phyloP scores from a whole-genome alignment of 2,329 filamentous ascomycete species.

The Tympanopsis confertula region DNA sequence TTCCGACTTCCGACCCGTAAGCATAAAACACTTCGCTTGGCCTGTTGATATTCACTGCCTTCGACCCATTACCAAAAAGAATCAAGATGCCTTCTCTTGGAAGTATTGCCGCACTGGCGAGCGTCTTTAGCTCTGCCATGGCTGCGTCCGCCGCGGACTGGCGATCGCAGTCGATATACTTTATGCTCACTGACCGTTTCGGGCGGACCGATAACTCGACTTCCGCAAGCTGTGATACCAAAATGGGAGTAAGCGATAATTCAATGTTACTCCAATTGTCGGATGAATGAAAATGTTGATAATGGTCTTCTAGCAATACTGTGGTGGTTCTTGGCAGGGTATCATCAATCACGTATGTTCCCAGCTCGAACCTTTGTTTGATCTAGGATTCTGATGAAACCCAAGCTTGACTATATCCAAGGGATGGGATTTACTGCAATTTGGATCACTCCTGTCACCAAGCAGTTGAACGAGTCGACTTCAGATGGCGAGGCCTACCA shows the following conservation, averaged over 20 bases:
- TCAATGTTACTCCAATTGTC: too few species aligned
- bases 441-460: constrained; percentile 33
- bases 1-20: too few species aligned
- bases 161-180: constrained; percentile 23
- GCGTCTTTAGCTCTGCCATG: too few species aligned
- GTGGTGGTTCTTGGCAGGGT: constrained; percentile 34
- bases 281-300: too few species aligned
- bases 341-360: constrained; percentile 20
- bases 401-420: constrained; percentile 33
- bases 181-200: constrained; percentile 27
- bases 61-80: too few species aligned
- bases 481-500: constrained; percentile 30
- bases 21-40: too few species aligned
- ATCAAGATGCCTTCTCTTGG: too few species aligned
- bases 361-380: background rate
- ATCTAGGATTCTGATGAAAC: background rate
- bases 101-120: too few species aligned
- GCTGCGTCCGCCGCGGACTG: constrained; percentile 15
- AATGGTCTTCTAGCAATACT: too few species aligned
- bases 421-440: constrained; percentile 26
- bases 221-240: constrained; percentile 17
- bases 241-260: too few species aligned
- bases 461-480: constrained; percentile 25
- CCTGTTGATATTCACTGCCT: too few species aligned
- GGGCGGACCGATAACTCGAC: constrained; percentile 23